A percentile compares a stretch with the other conserved stretches of the same genome.
phyloP scores from a whole-genome alignment of 805 yeast genomes.

The Wickerhamomyces bovis region DNA sequence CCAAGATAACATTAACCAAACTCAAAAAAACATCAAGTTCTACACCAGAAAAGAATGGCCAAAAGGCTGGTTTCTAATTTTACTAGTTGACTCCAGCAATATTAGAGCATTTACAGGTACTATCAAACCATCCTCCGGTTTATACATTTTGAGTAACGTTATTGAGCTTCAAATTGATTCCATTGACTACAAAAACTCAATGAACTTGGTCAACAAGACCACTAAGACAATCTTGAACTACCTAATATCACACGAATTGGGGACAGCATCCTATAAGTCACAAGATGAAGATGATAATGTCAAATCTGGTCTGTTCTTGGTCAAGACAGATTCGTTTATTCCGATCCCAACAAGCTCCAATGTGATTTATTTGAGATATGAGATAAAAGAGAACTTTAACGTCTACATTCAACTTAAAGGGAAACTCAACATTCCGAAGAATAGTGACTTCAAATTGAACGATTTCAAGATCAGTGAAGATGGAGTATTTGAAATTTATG shows the following conservation, averaged over 20 bases:
- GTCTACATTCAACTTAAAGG: constrained; percentile 3
- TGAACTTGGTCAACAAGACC: not conserved
- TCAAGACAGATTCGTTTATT: constrained; percentile 31
- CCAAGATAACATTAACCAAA: not conserved
- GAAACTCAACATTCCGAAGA: not conserved
- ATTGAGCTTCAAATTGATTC: constrained; percentile 10
- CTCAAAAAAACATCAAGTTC: constrained; percentile 25
- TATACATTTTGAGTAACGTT: constrained; percentile 14
- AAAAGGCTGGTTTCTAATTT: constrained; percentile 32
- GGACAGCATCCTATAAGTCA: constrained; percentile 1
- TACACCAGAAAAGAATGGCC: constrained; percentile 32
- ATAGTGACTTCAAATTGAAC: constrained; percentile 9
- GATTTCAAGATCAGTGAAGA: constrained; percentile 16
- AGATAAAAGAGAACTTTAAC: constrained; percentile 2
- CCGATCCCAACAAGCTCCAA: constrained; percentile 31
- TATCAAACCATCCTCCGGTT: constrained; percentile 17
- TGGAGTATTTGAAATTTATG: constrained; percentile 19
- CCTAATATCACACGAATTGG: constrained; percentile 1
- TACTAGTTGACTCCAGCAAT: constrained; percentile 23
- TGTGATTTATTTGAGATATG: constrained; percentile 26
- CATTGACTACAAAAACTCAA: constrained; percentile 18
- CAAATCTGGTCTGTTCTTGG: constrained; percentile 17
- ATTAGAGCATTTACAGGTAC: constrained; percentile 31
- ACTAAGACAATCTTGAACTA: not conserved
- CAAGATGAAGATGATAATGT: constrained; percentile 3